These are phyloP conservation scores for Tuber borchii DNA, from an alignment of 495 filamentous ascomycete species.

Conservation along the genomic window DNA sequence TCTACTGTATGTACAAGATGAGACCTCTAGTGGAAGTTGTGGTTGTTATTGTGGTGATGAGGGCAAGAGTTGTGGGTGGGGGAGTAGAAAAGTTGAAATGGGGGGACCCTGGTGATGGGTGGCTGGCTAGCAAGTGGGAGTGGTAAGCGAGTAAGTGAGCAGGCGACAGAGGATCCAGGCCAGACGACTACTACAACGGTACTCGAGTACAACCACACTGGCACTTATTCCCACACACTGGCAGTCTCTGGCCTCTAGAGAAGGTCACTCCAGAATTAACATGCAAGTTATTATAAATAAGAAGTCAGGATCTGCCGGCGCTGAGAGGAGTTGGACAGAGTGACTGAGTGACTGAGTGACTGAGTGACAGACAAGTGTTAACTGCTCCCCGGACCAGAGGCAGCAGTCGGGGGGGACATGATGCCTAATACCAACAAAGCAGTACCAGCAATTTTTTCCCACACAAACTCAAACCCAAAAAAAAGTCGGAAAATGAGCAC, in stretches of 20 bases:
- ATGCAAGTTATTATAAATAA: neutral
- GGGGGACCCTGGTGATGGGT: neutral
- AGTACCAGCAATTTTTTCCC: neutral
- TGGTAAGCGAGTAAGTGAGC: neutral
- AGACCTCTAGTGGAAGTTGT: constrained; percentile 16
- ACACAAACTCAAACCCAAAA: neutral
- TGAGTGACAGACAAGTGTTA: neutral
- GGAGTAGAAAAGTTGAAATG: neutral
- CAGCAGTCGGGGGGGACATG: neutral
- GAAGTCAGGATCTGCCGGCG: neutral
- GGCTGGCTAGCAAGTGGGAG: neutral
- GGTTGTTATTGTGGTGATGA: constrained; percentile 11
- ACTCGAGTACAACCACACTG: neutral
- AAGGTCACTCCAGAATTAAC: neutral
- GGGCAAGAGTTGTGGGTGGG: neutral
- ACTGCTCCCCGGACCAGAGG: neutral
- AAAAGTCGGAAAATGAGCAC: neutral
- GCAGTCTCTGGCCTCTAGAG: neutral
- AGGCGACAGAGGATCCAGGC: neutral
- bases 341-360: neutral
- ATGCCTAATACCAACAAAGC: neutral
- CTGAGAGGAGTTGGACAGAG: neutral
- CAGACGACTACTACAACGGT: neutral
- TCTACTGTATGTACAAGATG: constrained; percentile 16
- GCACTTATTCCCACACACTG: neutral